A percentile compares a stretch with the other conserved stretches of the same genome.
These are phyloP conservation scores for Penicillium daleae DNA, from an alignment of 495 filamentous ascomycete genomes.

Conservation along the genomic window DNA sequence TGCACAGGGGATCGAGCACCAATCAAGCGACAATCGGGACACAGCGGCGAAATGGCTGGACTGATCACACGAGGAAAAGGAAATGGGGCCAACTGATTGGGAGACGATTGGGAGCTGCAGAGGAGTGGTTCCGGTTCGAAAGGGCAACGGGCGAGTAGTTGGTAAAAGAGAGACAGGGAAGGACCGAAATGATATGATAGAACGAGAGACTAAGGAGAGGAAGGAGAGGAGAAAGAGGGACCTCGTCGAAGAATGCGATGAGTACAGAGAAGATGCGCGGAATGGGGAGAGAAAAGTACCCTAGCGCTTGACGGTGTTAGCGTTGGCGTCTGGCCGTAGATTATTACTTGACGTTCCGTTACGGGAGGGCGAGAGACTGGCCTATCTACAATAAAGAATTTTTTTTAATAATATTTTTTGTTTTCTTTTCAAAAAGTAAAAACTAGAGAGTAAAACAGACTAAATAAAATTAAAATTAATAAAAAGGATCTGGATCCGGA, in stretches of 20 bases:
- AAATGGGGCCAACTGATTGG: constrained; percentile 8
- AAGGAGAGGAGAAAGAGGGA: constrained; percentile 16
- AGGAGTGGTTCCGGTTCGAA: not conserved
- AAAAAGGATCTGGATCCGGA: constrained; percentile 35
- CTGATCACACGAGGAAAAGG: constrained; percentile 27
- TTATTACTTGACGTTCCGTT: not conserved
- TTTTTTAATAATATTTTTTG: not conserved
- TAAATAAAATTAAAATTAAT: constrained; percentile 17
- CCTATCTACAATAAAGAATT: constrained; percentile 8
- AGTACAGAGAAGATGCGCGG: constrained; percentile 6
- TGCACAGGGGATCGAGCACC: constrained; percentile 21
- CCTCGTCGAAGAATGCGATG: constrained; percentile 23
- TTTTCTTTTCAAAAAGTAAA: not conserved
- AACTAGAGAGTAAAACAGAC: constrained; percentile 7
- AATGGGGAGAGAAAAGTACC: constrained; percentile 16
- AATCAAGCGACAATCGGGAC: constrained; percentile 18
- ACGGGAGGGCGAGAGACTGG: constrained; percentile 16
- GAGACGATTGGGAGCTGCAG: constrained; percentile 4
- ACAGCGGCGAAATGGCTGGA: constrained; percentile 15
- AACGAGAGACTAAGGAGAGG: constrained; percentile 2
- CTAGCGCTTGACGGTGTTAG: constrained; percentile 1
- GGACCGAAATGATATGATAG: not conserved
- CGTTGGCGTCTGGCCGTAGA: constrained; percentile 8
- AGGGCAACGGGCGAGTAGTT: constrained; percentile 1
- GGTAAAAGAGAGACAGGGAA: constrained; percentile 1